Base-by-base conservation (phyloP, 2,329 filamentous ascomycete species). In the Paramyrothecium sp. region DNA sequence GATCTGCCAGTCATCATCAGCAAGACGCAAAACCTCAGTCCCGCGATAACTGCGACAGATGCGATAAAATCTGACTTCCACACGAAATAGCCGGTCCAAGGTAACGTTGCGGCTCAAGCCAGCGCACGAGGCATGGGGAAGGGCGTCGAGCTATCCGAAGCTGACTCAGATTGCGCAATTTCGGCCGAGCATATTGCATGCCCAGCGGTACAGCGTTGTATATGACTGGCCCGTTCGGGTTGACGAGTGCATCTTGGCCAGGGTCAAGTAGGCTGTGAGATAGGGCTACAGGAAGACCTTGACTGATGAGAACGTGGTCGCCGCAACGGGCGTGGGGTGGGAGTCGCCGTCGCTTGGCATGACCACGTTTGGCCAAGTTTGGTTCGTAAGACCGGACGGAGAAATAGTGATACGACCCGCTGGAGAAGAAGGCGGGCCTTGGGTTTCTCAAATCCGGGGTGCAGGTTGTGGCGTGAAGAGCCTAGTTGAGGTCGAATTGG, bases 31-130 rank as follows among this genome's bases (percentile, higher is more conserved):
- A 58, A 67, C 2, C 61, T 75, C 0, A 66, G 71, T 44, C 13
- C 21, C 1, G 56, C 54, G 3, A 73, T 78, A 41, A 65, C 71
- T 54, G 56, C 60, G 3, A 73, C 80, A 70, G 65, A 63, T 54
- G 56, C 60, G 3, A 73, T 80, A 70, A 65, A 63, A 2, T 71
- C 82, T 57, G 75, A 82, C 59, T 82, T 82, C 56, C 74, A 75
- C 56, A 76, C 69, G 0, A 71, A 75, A 51, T 78, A 82, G 60
- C 78, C 75, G 0, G 61, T 82, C 7, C 76, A 78, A 57, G 75
- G 74, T 69, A 58, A 56, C 57, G 33, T 10, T 50, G 72, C 64
- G 76, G 71, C 30, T 55, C n/a, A 50, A 46, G 26, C 41, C 11
- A 10, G 16, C 19, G 20, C 13, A 20, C 47, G 19, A 16, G n/a